Evolutionary conservation across 495 filamentous ascomycete genomes (phyloP).

Genomic region (Rusavskia elegans): DNA sequence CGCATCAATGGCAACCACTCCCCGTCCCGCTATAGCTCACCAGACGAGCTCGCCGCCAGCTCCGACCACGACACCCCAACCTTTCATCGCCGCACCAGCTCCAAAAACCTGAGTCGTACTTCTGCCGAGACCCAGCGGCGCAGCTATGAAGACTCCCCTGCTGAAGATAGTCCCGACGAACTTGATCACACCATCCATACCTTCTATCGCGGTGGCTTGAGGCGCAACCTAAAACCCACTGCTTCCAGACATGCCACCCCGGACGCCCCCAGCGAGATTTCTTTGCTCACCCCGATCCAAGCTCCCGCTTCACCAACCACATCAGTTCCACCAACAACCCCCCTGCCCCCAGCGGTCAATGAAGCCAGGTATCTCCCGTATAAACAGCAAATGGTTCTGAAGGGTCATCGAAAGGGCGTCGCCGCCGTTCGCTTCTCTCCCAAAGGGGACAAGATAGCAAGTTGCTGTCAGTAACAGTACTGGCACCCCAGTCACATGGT

Average conservation of each 20-base stretch:
- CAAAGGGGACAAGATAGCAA: constrained; percentile 77
- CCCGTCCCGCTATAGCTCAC: constrained; percentile 31
- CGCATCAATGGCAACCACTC: constrained; percentile 31
- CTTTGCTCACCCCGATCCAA: neutral
- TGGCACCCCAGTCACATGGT: neutral
- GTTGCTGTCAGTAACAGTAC: constrained; percentile 41
- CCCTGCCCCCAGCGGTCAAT: neutral
- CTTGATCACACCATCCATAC: constrained; percentile 12
- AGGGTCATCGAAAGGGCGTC: constrained; percentile 62
- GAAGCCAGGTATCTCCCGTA: constrained; percentile 31
- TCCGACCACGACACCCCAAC: constrained; percentile 23
- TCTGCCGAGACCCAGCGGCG: neutral
- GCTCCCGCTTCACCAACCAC: constrained; percentile 4
- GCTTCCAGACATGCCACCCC: neutral
- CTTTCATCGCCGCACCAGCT: constrained; percentile 18
- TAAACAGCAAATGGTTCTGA: constrained; percentile 45
- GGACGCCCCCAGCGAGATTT: neutral
- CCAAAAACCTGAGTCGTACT: constrained; percentile 3
- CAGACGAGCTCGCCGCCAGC: constrained; percentile 33
- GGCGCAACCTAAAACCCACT: neutral
- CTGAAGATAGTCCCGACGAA: constrained; percentile 29
- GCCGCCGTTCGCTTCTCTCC: constrained; percentile 84
- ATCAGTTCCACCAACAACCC: neutral
- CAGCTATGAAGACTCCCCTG: constrained; percentile 2
- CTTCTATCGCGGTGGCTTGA: constrained; percentile 6